phyloP scores from a whole-genome alignment of 2,329 filamentous ascomycete genomes.

The Talaromyces islandicus region DNA sequence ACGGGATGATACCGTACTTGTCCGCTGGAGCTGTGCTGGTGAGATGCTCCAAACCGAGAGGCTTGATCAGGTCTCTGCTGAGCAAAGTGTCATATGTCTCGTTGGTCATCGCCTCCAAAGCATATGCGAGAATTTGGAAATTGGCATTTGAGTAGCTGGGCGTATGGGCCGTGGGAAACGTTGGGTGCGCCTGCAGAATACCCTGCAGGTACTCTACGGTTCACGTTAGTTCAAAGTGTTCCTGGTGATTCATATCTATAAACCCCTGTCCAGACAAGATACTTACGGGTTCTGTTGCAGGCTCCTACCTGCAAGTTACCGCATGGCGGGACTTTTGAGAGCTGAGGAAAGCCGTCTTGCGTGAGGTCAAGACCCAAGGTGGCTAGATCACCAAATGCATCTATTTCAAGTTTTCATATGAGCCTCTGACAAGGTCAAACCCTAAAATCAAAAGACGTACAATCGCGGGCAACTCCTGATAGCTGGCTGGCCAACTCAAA shows the following conservation, averaged over 20 bases:
- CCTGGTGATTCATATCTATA: too few species aligned
- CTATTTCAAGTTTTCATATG: not conserved
- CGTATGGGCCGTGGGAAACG: not conserved
- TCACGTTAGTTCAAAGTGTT: not conserved
- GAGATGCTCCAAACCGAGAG: not conserved
- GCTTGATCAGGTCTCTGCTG: not conserved
- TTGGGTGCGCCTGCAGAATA: not conserved
- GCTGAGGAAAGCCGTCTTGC: not conserved
- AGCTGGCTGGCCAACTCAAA: not conserved
- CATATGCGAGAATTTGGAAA: not conserved
- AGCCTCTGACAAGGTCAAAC: not conserved
- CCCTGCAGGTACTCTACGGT: not conserved
- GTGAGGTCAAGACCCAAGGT: not conserved
- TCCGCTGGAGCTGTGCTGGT: not conserved
- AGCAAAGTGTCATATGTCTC: not conserved
- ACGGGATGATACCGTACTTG: constrained; percentile 31
- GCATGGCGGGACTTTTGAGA: not conserved
- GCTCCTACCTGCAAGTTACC: not conserved
- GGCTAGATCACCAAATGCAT: not conserved
- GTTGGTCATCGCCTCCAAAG: constrained; percentile 2
- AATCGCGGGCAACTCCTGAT: not conserved
- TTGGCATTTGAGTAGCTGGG: not conserved
- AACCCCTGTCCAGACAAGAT: not conserved
- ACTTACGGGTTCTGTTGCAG: constrained; percentile 1
- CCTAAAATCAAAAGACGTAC: not conserved